Conservation (phyloP, 2,329 filamentous ascomycete genomes). For the Lecanicillium sp. region DNA sequence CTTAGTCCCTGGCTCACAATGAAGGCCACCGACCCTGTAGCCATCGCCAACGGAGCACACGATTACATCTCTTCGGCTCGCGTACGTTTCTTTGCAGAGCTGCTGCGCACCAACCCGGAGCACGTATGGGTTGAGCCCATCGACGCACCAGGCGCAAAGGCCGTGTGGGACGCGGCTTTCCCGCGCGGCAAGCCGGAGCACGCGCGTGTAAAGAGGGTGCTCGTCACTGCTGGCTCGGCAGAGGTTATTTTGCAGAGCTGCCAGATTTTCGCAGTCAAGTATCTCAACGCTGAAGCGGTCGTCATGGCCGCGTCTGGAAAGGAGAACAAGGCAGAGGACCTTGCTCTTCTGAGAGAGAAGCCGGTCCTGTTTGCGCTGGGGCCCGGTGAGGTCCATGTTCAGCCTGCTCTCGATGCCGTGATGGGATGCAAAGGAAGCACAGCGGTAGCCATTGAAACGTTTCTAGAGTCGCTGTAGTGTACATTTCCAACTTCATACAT, state of each 20-base stretch:
- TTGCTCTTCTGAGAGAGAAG: neutral
- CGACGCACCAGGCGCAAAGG: slow-evolving; percentile 1
- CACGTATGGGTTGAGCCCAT: slow-evolving; percentile 8
- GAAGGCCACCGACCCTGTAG: slow-evolving; percentile 10
- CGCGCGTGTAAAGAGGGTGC: slow-evolving; percentile 5
- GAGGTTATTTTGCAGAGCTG: slow-evolving; percentile 8
- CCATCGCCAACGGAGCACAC: slow-evolving; percentile 9
- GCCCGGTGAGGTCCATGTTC: slow-evolving; percentile 7
- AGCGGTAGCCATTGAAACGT: slow-evolving; percentile 4
- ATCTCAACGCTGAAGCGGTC: slow-evolving; percentile 2
- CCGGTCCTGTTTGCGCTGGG: slow-evolving; percentile 5
- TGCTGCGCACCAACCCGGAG: slow-evolving; percentile 1
- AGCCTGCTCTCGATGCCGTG: slow-evolving; percentile 6
- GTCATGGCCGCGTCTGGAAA: neutral
- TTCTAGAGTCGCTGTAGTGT: slow-evolving; percentile 1
- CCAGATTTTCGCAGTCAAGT: slow-evolving; percentile 1
- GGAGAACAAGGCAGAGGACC: neutral
- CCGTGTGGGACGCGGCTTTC: slow-evolving; percentile 7
- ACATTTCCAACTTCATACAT: too few species aligned
- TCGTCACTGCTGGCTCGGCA: slow-evolving; percentile 3
- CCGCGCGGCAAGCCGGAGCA: too few species aligned
- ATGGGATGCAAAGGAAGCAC: slow-evolving; percentile 5
- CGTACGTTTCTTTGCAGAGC: neutral
- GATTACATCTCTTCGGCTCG: slow-evolving; percentile 11
- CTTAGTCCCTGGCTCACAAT: slow-evolving; percentile 14